Evolutionary conservation across 768 basidiomycete genomes (phyloP).

Genomic region (Dendrothele bispora): DNA sequence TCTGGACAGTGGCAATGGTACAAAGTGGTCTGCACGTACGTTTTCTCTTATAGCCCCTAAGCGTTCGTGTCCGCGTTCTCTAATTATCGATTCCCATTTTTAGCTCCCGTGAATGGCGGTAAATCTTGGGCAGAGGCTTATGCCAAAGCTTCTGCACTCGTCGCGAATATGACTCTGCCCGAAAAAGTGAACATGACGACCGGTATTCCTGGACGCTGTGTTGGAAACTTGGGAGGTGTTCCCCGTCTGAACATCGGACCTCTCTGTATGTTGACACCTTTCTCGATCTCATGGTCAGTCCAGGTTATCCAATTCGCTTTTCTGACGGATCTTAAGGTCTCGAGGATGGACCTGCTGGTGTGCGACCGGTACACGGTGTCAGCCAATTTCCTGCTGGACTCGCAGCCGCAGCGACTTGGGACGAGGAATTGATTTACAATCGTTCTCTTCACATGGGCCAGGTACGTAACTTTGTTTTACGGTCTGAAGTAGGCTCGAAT

Average conservation of each 20-base stretch:
- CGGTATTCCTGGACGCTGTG: background rate
- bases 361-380: background rate
- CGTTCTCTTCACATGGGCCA: slow-evolving; percentile 44
- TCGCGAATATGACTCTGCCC: background rate
- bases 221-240: background rate
- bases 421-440: slow-evolving; percentile 42
- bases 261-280: too few relatives aligned
- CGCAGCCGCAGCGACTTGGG: slow-evolving; percentile 16
- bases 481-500: background rate
- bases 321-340: too few relatives aligned
- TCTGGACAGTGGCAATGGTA: background rate
- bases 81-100: background rate
- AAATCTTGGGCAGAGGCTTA: slow-evolving; percentile 2
- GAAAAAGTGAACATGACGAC: background rate
- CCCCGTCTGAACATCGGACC: slow-evolving; percentile 2
- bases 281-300: too few relatives aligned
- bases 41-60: background rate
- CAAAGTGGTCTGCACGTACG: background rate
- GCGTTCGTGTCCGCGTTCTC: background rate
- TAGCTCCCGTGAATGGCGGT: slow-evolving; percentile 1
- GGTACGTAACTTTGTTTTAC: background rate
- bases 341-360: slow-evolving; percentile 1
- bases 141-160: background rate
- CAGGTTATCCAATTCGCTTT: too few relatives aligned
- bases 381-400: slow-evolving; percentile 3